These are phyloP conservation scores for Lasiodiplodia hormozganensis DNA, from an alignment of 2,329 filamentous ascomycete genomes.

Conservation along the genomic window DNA sequence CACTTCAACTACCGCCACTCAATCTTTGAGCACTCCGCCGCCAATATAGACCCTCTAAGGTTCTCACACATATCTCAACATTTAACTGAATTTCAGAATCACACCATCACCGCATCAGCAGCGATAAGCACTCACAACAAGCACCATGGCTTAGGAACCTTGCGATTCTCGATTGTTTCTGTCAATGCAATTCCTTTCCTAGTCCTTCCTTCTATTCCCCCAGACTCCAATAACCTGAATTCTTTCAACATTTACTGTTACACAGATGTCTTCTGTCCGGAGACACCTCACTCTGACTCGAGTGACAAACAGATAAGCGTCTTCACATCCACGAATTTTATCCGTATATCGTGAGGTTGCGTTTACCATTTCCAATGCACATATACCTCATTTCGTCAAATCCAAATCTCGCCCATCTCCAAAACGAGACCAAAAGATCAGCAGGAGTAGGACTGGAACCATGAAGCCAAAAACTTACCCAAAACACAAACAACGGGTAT, in stretches of 20 bases:
- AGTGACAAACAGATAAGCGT: neutral
- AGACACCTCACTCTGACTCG: neutral
- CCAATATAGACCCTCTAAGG: too few species aligned
- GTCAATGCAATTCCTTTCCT: neutral
- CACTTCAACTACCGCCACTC: too few species aligned
- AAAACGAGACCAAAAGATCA: neutral
- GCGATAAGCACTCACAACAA: too few species aligned
- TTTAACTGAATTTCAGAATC: neutral
- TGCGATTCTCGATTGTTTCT: neutral
- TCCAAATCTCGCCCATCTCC: slow-evolving; percentile 15
- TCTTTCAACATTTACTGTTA: neutral
- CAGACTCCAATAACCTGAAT: neutral
- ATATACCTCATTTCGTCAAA: slow-evolving; percentile 2
- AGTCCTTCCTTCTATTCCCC: neutral
- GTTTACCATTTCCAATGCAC: neutral
- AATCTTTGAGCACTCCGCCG: too few species aligned
- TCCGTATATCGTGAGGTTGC: neutral
- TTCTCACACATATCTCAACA: neutral
- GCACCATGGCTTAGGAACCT: neutral
- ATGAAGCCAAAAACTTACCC: slow-evolving; percentile 12
- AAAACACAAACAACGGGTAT: slow-evolving; percentile 22
- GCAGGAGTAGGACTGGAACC: neutral
- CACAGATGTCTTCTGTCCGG: neutral
- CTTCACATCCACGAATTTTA: slow-evolving; percentile 2
- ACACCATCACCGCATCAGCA: too few species aligned